phyloP scores from a whole-genome alignment of 1,284 basidiomycete species.

The Laetiporus sulphureus region DNA sequence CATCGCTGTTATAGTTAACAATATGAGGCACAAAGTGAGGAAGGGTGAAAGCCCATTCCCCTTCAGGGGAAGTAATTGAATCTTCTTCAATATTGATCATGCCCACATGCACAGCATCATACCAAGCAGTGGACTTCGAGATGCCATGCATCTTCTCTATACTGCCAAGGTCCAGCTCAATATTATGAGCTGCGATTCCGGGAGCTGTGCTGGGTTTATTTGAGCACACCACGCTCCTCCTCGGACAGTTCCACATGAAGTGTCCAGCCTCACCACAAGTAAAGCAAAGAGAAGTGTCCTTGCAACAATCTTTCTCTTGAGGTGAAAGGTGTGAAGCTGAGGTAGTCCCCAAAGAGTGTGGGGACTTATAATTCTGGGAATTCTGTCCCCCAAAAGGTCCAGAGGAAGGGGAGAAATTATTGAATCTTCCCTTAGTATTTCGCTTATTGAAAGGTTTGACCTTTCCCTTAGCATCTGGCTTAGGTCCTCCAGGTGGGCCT shows the following conservation, averaged over 20 bases:
- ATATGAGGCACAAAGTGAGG: not conserved
- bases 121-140: not conserved
- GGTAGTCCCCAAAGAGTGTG: too few species aligned
- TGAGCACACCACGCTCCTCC: not conserved
- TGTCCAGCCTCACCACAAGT: constrained; percentile 3
- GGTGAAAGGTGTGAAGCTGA: not conserved
- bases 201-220: not conserved
- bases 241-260: constrained; percentile 3
- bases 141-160: not conserved
- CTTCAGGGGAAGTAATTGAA: not conserved
- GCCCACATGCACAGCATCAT: constrained; percentile 1
- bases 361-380: not conserved
- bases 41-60: not conserved
- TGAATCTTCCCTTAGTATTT: not conserved
- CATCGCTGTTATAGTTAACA: not conserved
- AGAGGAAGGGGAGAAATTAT: too few species aligned
- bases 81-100: not conserved
- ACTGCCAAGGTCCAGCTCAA: not conserved
- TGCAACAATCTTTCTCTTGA: not conserved
- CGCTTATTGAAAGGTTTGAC: not conserved
- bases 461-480: not conserved
- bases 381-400: too few species aligned
- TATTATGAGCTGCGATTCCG: constrained; percentile 1
- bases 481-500: not conserved
- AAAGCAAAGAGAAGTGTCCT: constrained; percentile 1